Conservation (phyloP, 257 asterid species). For the Phtheirospermum japonicum region DNA sequence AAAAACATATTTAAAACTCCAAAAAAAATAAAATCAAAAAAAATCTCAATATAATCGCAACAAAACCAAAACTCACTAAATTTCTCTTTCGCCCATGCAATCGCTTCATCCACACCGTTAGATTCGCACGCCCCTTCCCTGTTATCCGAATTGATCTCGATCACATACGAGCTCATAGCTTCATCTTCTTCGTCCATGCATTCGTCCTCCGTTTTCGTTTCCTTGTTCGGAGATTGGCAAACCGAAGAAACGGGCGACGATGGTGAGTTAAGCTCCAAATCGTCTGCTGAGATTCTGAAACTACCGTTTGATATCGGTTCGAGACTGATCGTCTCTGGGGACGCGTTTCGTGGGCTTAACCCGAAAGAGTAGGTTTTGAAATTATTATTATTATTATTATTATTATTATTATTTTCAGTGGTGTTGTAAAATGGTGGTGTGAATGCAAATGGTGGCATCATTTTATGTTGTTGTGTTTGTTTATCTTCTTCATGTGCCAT, state of each 20-base stretch:
- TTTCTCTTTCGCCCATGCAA: conserved; percentile 85
- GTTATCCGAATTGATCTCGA: conserved; percentile 52
- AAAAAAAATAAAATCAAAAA: background rate
- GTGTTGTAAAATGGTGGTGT: conserved; percentile 23
- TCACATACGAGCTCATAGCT: conserved; percentile 66
- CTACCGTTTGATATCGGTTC: conserved; percentile 50
- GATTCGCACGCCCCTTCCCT: conserved; percentile 56
- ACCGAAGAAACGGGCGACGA: conserved; percentile 57
- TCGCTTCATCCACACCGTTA: conserved; percentile 72
- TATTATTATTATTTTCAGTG: conserved; percentile 1
- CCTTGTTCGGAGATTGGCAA: conserved; percentile 37
- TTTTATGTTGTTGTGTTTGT: conserved; percentile 26
- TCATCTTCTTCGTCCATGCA: conserved; percentile 48
- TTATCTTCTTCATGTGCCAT: conserved; percentile 38
- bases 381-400: conserved; percentile 1
- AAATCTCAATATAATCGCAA: background rate
- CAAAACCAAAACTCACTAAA: conserved; percentile 31
- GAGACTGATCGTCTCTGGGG: conserved; percentile 60
- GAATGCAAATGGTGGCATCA: conserved; percentile 34
- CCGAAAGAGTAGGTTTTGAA: conserved; percentile 41
- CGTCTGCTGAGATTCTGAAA: conserved; percentile 44
- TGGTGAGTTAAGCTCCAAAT: conserved; percentile 47
- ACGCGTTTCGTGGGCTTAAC: conserved; percentile 47
- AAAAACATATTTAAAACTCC: too few relatives aligned
- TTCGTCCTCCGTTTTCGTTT: conserved; percentile 32